These are phyloP conservation scores for Dactylorhiza incarnata DNA, from an alignment of 106 monocot species.

Conservation along the genomic window DNA sequence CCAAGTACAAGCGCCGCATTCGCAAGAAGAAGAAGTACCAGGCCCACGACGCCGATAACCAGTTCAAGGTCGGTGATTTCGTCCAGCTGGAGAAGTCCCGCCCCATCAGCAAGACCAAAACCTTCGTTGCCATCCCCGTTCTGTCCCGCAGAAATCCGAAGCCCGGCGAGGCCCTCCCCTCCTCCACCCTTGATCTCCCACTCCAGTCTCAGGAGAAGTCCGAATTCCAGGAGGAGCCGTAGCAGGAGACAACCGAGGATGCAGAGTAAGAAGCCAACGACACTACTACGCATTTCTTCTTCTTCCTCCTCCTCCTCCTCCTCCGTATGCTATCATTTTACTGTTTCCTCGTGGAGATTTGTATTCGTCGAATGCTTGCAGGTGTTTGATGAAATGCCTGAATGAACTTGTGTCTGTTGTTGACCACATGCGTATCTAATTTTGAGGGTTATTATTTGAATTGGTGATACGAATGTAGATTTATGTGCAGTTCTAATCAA, in stretches of 20 bases:
- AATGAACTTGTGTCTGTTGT: background rate
- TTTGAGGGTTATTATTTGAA: background rate
- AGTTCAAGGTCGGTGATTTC: conserved; percentile 72
- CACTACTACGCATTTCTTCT: background rate
- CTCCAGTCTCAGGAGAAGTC: conserved; percentile 28
- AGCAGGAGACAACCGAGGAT: background rate
- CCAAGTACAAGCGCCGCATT: conserved; percentile 86
- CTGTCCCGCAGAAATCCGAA: conserved; percentile 24
- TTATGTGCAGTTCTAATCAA: background rate
- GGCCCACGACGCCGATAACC: conserved; percentile 87
- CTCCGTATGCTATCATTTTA: background rate
- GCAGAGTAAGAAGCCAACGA: background rate
- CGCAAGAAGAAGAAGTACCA: conserved; percentile 80
- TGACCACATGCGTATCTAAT: background rate
- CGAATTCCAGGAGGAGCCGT: background rate
- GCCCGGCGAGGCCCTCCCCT: conserved; percentile 6
- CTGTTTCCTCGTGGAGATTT: background rate
- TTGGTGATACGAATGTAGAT: background rate
- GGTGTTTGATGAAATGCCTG: conserved; percentile 9
- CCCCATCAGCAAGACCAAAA: conserved; percentile 95
- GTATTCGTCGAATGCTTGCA: background rate
- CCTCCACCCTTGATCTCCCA: conserved; percentile 24
- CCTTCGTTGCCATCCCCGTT: conserved; percentile 63
- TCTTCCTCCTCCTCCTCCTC: background rate
- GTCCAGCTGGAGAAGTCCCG: conserved; percentile 78